Base-by-base conservation (phyloP, 441 rosid species). In the Francoa sonchifolia region DNA sequence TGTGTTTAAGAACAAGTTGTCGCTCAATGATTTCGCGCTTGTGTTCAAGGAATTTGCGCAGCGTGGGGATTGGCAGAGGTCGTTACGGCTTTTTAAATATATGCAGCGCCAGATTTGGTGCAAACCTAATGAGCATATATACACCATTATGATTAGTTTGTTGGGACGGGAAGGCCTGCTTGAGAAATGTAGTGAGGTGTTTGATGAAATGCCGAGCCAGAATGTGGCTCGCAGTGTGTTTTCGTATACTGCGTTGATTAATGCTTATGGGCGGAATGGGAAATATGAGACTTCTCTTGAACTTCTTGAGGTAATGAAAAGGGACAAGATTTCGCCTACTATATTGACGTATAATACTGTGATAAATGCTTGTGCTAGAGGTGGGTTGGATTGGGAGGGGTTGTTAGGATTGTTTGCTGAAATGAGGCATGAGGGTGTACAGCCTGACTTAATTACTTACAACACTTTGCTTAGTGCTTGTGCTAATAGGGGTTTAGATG, bases 51-150 rank as follows among this genome's bases (percentile, higher is more conserved):
- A 89, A 56, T 89, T 89, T 61, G 94, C 98, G 0, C 79, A 61
- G 25, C 88, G 97, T 5, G 89, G 89, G 3, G 97, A 89, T 49
- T 82, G 95, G 98, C 94, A 89, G 61, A 68, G 95, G 14, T 82
- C 94, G 5, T 84, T 89, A 25, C 74, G 95, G 8, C 74, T 89
- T 14, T 89, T 89, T 72, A 89, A 89, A 62, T 82, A 89, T 39
- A 89, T 77, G 92, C 95, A 84, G 63, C 76, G 98, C 12, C 95
- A 85, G 65, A 79, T 89, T 16, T 89, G 95, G 95, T 89, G 98
- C 53, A 85, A 89, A 58, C 98, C 98, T 0, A 82, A 74, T 47
- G 98, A 84, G 44, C 95, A 89, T 11, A 79, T 89, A 27, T 84
- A 85, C 64, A 84, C 98, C 4, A 79, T 89, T 31, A 77, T 89